These are phyloP conservation scores for Acmispon strigosus DNA, from an alignment of 306 rosid genomes.

Conservation along the genomic window DNA sequence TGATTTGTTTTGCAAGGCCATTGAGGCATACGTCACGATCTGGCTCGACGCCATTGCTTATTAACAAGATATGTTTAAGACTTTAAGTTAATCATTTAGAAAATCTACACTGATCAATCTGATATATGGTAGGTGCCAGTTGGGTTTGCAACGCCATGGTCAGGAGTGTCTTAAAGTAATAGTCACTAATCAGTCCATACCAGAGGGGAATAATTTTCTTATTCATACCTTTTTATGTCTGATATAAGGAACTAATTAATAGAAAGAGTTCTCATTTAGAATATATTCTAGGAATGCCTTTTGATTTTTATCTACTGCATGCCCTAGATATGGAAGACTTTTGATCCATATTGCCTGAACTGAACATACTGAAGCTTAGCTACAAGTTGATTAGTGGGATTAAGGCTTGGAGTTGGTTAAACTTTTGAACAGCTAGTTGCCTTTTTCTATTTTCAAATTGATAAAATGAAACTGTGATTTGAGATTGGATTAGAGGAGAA, in stretches of 20 bases:
- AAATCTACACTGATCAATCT: background rate
- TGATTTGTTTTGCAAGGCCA: background rate
- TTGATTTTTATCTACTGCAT: no score
- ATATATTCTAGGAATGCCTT: no score
- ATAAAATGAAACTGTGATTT: background rate
- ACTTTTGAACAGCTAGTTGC: background rate
- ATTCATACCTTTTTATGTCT: background rate
- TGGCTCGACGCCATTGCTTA: background rate
- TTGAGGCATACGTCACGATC: slow-evolving; percentile 1
- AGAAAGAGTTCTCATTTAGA: no score
- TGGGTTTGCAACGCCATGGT: no score
- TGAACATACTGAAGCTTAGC: background rate
- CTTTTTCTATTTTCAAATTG: background rate
- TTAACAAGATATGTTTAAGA: background rate
- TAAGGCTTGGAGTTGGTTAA: background rate
- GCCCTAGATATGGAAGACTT: no score
- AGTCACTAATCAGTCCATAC: background rate
- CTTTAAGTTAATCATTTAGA: background rate
- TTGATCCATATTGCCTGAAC: background rate
- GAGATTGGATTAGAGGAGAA: background rate
- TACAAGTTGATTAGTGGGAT: background rate
- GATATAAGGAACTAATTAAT: no score
- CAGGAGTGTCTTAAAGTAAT: no score
- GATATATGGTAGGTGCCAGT: no score
- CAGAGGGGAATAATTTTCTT: background rate